A percentile compares a stretch with the other conserved stretches of the same genome.
phyloP scores from a whole-genome alignment of 768 basidiomycete genomes.

The Coprinellus aureogranulatus region DNA sequence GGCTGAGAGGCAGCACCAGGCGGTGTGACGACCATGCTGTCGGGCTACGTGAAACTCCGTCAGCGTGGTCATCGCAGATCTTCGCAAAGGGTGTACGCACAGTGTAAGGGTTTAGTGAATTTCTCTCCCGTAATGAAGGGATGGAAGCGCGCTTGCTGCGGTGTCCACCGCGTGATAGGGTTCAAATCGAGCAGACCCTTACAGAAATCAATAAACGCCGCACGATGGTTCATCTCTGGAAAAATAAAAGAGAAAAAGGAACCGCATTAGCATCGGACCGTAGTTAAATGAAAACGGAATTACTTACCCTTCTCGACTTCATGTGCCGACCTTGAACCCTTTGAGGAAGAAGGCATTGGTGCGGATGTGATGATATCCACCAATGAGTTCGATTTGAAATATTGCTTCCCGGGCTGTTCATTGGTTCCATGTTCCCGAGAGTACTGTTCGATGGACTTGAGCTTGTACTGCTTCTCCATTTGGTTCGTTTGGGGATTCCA shows the following conservation, averaged over 20 bases:
- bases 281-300: not conserved
- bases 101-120: constrained; percentile 80
- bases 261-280: not conserved
- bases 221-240: constrained; percentile 87
- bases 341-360: constrained; percentile 78
- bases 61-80: constrained; percentile 9
- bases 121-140: constrained; percentile 99
- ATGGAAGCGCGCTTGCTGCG: constrained; percentile 92
- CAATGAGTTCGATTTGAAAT: constrained; percentile 91
- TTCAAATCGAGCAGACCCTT: constrained; percentile 92
- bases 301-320: constrained; percentile 87
- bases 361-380: constrained; percentile 96
- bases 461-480: constrained; percentile 78
- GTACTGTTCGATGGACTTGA: constrained; percentile 94
- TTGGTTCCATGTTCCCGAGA: constrained; percentile 91
- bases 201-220: constrained; percentile 97
- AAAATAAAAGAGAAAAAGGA: constrained; percentile 1
- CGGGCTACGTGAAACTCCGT: constrained; percentile 42
- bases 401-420: constrained; percentile 98
- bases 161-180: constrained; percentile 94
- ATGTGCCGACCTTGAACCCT: constrained; percentile 68
- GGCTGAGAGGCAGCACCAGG: constrained; percentile 26
- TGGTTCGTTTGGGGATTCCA: constrained; percentile 63
- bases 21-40: constrained; percentile 34
- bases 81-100: constrained; percentile 42